phyloP scores from a whole-genome alignment of 1,284 basidiomycete genomes.

The Neonothopanus nambi region DNA sequence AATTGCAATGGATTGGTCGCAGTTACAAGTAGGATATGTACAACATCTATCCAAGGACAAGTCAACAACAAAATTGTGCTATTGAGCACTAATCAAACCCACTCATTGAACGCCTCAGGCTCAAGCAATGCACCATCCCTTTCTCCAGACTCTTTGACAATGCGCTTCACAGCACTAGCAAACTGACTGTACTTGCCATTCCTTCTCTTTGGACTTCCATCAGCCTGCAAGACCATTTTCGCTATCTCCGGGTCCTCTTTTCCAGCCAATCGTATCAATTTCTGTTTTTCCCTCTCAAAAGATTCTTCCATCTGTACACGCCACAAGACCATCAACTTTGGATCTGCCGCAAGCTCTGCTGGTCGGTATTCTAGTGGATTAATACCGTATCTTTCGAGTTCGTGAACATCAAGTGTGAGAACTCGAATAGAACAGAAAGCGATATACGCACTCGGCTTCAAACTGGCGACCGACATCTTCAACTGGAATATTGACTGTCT shows the following conservation, averaged over 20 bases:
- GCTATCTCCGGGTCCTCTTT: neutral
- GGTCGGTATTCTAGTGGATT: neutral
- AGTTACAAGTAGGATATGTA: no score
- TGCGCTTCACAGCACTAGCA: neutral
- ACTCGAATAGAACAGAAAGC: neutral
- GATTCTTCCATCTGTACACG: neutral
- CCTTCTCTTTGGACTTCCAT: neutral
- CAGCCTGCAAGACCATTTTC: neutral
- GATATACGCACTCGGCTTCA: conserved; percentile 2
- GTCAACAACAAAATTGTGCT: no score
- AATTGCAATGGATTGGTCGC: no score
- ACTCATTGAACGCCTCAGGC: no score
- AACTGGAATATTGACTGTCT: neutral
- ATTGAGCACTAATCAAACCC: no score
- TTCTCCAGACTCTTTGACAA: neutral
- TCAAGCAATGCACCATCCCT: no score
- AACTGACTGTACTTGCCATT: neutral
- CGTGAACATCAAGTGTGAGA: neutral
- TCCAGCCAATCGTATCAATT: neutral
- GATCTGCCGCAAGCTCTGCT: neutral
- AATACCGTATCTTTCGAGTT: neutral
- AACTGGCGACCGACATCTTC: conserved; percentile 2
- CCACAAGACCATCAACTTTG: neutral
- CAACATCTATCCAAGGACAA: no score
- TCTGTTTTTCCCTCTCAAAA: neutral